Evolutionary conservation across 257 asterid species (phyloP).

Genomic region (Ballota nigra): DNA sequence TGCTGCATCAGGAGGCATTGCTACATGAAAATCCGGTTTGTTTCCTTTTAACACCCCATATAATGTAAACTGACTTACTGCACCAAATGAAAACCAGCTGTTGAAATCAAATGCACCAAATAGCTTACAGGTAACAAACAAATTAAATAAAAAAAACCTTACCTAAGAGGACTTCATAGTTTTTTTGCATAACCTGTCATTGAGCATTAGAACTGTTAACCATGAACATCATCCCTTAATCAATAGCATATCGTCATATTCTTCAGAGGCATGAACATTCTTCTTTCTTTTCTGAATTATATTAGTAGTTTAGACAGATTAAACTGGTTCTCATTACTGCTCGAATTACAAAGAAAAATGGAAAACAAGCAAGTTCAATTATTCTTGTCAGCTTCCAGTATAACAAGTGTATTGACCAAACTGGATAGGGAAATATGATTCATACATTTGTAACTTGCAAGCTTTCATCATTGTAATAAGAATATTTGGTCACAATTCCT

Average conservation of each 20-base stretch:
- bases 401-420: neutral
- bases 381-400: neutral
- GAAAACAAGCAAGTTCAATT: neutral
- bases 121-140: neutral
- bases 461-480: neutral
- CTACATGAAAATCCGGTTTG: constrained; percentile 94
- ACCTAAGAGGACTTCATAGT: constrained; percentile 81
- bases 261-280: neutral
- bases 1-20: constrained; percentile 90
- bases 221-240: constrained; percentile 20
- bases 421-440: neutral
- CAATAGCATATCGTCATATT: constrained; percentile 2
- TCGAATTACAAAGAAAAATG: neutral
- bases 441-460: neutral
- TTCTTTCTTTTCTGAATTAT: neutral
- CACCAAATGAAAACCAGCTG: constrained; percentile 25
- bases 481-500: neutral
- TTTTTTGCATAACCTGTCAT: constrained; percentile 82
- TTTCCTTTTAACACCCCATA: constrained; percentile 85
- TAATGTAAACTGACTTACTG: constrained; percentile 93
- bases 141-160: constrained; percentile 1
- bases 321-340: neutral
- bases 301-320: neutral
- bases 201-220: constrained; percentile 11
- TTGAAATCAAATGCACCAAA: neutral